phyloP scores from a whole-genome alignment of 2,329 filamentous ascomycete genomes.

The Trichophyton simii region DNA sequence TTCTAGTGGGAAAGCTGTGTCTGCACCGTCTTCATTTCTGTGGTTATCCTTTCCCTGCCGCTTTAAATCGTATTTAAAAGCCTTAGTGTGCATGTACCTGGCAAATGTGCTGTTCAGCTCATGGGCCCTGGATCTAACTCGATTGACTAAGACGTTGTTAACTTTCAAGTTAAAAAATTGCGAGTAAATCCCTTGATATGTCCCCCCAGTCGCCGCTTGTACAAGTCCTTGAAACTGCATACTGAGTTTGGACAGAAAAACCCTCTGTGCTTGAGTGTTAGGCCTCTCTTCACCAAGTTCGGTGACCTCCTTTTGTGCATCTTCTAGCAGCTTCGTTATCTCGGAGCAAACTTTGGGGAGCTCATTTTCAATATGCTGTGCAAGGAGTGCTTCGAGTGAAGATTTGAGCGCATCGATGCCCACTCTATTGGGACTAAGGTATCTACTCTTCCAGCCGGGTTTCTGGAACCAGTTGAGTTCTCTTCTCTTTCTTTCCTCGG shows the following conservation, averaged over 20 bases:
- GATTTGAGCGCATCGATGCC: conserved; percentile 32
- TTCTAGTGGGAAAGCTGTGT: not conserved
- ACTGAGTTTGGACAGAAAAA: not conserved
- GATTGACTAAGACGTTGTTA: not conserved
- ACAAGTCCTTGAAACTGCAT: not conserved
- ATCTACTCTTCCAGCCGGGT: conserved; percentile 14
- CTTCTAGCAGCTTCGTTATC: not conserved
- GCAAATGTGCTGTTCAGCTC: not conserved
- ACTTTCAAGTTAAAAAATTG: not conserved
- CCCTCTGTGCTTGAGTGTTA: not conserved
- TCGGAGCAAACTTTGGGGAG: conserved; percentile 24
- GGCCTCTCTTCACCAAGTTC: conserved; percentile 5
- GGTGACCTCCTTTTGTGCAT: not conserved
- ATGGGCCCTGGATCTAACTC: not conserved
- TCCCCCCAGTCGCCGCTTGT: not conserved
- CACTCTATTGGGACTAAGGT: conserved; percentile 26
- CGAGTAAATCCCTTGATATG: not conserved
- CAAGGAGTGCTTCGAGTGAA: conserved; percentile 32
- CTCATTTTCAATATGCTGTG: conserved; percentile 30
- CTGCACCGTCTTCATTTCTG: not conserved
- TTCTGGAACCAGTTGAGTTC: not conserved
- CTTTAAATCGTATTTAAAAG: not conserved
- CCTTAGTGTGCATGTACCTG: not conserved
- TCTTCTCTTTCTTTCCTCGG: not conserved
- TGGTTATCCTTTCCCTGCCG: not conserved